Evolutionary conservation across 2,329 filamentous ascomycete species (phyloP).

Genomic region (Aspergillus spinulosporus): DNA sequence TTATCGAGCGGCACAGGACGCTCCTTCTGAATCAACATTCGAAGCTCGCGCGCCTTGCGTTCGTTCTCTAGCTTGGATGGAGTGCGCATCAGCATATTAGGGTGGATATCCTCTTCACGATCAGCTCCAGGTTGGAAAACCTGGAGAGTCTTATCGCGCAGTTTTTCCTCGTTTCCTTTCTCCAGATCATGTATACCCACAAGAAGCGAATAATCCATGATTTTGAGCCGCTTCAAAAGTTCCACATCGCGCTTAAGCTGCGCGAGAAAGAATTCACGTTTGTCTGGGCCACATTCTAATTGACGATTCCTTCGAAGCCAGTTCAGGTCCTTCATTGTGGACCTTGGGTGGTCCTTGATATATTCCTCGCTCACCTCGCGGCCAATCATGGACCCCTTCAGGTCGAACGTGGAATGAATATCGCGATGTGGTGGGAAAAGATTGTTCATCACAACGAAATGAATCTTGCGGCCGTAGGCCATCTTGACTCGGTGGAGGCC

Average conservation of each 20-base stretch:
- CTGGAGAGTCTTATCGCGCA: conserved; percentile 83
- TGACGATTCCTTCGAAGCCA: conserved; percentile 85
- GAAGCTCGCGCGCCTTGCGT: conserved; percentile 83
- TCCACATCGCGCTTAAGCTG: conserved; percentile 87
- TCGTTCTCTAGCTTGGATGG: conserved; percentile 91
- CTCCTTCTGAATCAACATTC: conserved; percentile 89
- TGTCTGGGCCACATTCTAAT: conserved; percentile 83
- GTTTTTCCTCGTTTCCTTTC: conserved; percentile 91
- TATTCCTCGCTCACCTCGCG: conserved; percentile 89
- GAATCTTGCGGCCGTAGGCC: conserved; percentile 95
- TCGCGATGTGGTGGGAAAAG: conserved; percentile 95
- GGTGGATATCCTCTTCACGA: conserved; percentile 60
- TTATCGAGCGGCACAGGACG: conserved; percentile 91
- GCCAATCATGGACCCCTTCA: conserved; percentile 95
- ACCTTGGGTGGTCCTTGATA: conserved; percentile 81
- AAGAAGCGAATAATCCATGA: conserved; percentile 98
- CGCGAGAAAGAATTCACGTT: conserved; percentile 83
- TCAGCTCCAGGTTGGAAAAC: conserved; percentile 90
- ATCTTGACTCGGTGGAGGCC: conserved; percentile 97
- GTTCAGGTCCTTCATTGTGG: conserved; percentile 94
- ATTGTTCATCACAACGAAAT: conserved; percentile 99
- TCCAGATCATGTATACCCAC: conserved; percentile 90
- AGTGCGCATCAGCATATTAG: conserved; percentile 75
- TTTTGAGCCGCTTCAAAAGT: conserved; percentile 81
- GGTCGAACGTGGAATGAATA: conserved; percentile 93